Conservation (phyloP, 306 rosid genomes). For the Dryas drummondii region DNA sequence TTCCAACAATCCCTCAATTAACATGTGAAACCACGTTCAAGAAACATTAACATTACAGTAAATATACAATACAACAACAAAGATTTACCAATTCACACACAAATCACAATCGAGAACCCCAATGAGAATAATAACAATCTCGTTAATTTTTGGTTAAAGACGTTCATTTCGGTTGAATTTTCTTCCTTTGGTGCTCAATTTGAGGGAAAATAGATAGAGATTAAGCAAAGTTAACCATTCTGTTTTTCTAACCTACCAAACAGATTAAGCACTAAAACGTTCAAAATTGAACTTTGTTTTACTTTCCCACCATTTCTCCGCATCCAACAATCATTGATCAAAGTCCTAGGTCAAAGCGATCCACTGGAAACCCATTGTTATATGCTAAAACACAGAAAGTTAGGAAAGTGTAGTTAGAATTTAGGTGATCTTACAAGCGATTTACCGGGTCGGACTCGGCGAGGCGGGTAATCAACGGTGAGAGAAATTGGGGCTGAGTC, state of each 20-base stretch:
- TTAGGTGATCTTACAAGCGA: constrained; percentile 30
- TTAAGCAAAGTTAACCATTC: neutral
- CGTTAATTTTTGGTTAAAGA: neutral
- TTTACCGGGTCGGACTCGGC: constrained; percentile 24
- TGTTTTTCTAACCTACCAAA: neutral
- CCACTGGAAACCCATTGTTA: neutral
- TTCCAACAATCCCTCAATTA: neutral
- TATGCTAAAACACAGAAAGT: constrained; percentile 3
- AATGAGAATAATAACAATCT: too few species aligned
- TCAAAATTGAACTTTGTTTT: neutral
- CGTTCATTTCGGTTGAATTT: neutral
- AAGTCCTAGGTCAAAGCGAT: constrained; percentile 8
- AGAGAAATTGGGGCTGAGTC: constrained; percentile 22
- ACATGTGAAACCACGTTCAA: neutral
- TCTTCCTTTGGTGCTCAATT: neutral
- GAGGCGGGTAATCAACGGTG: constrained; percentile 16
- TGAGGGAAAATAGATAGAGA: neutral
- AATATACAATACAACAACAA: neutral
- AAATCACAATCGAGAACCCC: neutral
- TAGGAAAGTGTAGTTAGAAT: neutral
- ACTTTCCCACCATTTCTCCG: neutral
- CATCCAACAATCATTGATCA: neutral
- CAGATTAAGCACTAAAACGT: neutral
- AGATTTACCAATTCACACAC: neutral
- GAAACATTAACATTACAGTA: neutral